Conservation (phyloP, 306 rosid genomes). For the Ziziphus jujuba region DNA sequence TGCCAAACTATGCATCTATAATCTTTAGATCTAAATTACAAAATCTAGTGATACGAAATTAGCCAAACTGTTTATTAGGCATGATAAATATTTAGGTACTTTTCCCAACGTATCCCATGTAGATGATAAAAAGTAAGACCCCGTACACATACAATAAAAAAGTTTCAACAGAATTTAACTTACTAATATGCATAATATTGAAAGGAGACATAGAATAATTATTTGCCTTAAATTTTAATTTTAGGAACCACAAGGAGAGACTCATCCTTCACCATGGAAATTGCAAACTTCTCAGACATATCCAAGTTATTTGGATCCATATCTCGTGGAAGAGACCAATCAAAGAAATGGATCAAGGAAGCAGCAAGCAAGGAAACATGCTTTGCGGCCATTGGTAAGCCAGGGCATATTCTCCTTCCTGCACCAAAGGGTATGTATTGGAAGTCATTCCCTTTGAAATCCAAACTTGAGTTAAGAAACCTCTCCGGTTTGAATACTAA, state of each 20-base stretch:
- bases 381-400: conserved; percentile 26
- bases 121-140: too few relatives aligned
- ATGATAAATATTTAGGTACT: too few relatives aligned
- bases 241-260: conserved; percentile 21
- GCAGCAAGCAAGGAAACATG: conserved; percentile 18
- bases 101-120: too few relatives aligned
- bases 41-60: too few relatives aligned
- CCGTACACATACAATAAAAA: too few relatives aligned
- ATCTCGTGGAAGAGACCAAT: conserved; percentile 32
- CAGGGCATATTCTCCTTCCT: conserved; percentile 39
- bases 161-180: too few relatives aligned
- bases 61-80: too few relatives aligned
- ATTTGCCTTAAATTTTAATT: neutral
- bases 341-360: conserved; percentile 20
- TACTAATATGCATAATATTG: too few relatives aligned
- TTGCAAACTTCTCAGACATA: conserved; percentile 21
- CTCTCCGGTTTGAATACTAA: conserved; percentile 13
- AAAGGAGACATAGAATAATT: too few relatives aligned
- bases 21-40: too few relatives aligned
- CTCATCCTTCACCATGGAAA: conserved; percentile 14
- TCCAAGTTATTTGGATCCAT: conserved; percentile 13
- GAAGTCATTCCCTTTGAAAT: conserved; percentile 30
- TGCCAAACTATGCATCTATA: too few relatives aligned
- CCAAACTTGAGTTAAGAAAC: conserved; percentile 15
- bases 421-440: conserved; percentile 30